These are phyloP conservation scores for Ambrosiella beaveri DNA, from an alignment of 2,329 filamentous ascomycete genomes.

Conservation along the genomic window DNA sequence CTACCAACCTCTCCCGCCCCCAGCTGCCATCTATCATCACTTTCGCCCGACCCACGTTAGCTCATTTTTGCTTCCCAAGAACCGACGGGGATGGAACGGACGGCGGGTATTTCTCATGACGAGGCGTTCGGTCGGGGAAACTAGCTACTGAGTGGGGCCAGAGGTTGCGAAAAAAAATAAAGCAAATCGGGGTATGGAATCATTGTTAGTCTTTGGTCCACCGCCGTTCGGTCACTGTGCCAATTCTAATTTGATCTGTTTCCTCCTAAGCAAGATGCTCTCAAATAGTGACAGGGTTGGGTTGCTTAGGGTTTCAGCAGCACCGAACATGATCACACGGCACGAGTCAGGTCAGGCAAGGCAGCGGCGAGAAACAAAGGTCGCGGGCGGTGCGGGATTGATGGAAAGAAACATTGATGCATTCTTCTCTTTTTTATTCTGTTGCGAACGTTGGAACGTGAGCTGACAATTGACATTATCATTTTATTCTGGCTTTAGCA, in stretches of 20 bases:
- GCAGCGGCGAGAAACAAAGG: not conserved
- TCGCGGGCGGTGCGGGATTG: not conserved
- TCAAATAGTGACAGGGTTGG: not conserved
- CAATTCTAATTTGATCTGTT: too few species aligned
- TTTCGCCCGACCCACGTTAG: not conserved
- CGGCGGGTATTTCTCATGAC: not conserved
- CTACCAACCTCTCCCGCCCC: too few species aligned
- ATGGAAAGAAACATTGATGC: too few species aligned
- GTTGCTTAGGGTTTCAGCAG: not conserved
- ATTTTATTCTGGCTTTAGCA: slow-evolving; percentile 37
- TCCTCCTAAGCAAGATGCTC: too few species aligned
- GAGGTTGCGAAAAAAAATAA: not conserved
- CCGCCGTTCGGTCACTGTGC: too few species aligned
- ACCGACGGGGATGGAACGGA: not conserved
- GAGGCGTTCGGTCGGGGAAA: not conserved
- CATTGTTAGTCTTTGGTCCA: not conserved
- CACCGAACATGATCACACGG: too few species aligned
- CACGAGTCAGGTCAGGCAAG: not conserved
- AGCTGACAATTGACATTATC: not conserved
- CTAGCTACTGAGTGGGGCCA: not conserved
- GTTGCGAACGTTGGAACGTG: not conserved
- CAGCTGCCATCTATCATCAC: not conserved
- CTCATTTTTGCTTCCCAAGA: not conserved
- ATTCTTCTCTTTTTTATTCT: too few species aligned
- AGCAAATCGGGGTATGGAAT: not conserved